Evolutionary conservation across 2,329 filamentous ascomycete species (phyloP), one percentile per base, ranked within the genome.

Genomic region (Stagonosporopsis chrysanthemi): DNA sequence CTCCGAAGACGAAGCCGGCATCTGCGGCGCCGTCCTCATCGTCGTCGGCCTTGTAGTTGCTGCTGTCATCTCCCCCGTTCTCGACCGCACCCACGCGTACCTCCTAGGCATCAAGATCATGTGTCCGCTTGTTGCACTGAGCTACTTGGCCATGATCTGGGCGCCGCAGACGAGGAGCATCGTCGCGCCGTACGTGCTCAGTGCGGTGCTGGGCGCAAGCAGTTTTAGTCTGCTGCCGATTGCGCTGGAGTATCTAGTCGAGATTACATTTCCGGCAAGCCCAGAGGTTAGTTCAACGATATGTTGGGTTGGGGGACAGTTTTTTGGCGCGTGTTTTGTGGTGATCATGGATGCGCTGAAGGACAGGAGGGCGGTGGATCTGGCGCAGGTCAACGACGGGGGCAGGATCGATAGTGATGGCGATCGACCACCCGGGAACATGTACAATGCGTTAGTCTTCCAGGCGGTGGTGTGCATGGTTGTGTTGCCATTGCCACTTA

Each of bases 21-120:
- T 98, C 68, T 92, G 89, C 11, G 95, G 95, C 62, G 95, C 90
- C 0, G 77, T 98, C 8, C 84, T 98, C 31, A 98, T 98, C 72
- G 83, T 97, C 43, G 90, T 95, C 50, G 95, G 95, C 8, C 86
- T 99, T 1, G 82, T 96, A 41, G 77, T 85, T 4, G 84, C 92
- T 0, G 95, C 92, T 14, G 81, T 96, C 60, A 83, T 87, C 0
- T 91, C 89, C 0, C 94, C 94, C 0, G 82, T 97, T 64, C 86
- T 96, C 61, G 95, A 98, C 79, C 86, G 89, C 49, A 93, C 88
- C 53, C 96, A 97, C 76, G 81, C 85, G 24, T 96, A 93, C 71
- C 80, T 97, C 0, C 73, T 84, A 4, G 85, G 88, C 23, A 87
- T 96, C 75, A 91, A 91, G 69, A 63, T 89, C 26, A 81, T 91